Base-by-base conservation (phyloP, 495 filamentous ascomycete genomes). In the Tuber calosporum region DNA sequence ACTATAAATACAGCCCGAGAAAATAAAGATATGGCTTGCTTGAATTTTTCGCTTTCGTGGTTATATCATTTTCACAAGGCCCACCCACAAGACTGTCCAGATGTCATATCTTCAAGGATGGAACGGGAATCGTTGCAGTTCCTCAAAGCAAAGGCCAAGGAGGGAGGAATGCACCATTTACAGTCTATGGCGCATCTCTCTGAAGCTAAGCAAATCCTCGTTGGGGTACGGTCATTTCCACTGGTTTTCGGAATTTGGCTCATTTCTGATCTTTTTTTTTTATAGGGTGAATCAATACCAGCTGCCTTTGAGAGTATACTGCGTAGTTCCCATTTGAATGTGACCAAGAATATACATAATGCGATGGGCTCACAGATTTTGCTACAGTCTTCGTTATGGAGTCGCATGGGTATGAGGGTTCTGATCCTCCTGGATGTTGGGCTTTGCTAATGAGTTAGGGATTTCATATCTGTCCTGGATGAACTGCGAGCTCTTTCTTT, bases 41-140 rank as follows among this genome's bases (percentile, higher is more conserved):
- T 99, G 48, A 98, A 97, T 82, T 97, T 97, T 83, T 92, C 92
- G 66, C 87, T 98, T 76, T 96, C 92, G 81, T 99, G 95, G 96
- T 86, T 98, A n/a, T 95, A 96, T 82, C 94, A 97, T 81, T 94
- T 99, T 78, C 90, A 90, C 40, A 91, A 93, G 79, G 88, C 91
- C 0, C 93, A 96, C 81, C 93, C 94, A 0, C 77, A 77, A 34
- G 80, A 81, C 45, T 81, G 80, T 19, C 80, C 80, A 19, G 80
- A 81, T 42, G 79, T 81, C 2, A 81, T 81, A 36, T 72, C 77
- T 30, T 81, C 80, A 3, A 73, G 90, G 1, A 90, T 89, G 75
- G 92, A 94, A 68, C 90, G 90, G 73, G 94, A 97, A 74, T 91
- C 89, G 0, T 86, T 97, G 5, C 85, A 88, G 0, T 97, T 93